Conservation (phyloP, 1,139 yeast genomes). For the Kurtzmaniella quercitrusa region DNA sequence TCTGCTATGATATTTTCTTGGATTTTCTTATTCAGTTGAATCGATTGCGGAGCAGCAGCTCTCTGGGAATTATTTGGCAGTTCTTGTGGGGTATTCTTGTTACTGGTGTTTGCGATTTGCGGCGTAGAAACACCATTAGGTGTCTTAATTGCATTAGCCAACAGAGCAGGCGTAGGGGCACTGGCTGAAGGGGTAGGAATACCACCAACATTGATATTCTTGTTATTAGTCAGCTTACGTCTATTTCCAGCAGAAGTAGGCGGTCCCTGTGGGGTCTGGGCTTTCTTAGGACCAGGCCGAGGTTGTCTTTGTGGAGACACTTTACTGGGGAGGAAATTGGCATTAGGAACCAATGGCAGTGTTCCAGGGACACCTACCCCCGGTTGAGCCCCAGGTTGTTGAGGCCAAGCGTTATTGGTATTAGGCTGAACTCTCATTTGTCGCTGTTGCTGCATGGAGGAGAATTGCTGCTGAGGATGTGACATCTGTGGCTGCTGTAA, state of each 20-base stretch:
- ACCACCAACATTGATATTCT: constrained; percentile 11
- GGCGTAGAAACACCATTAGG: constrained; percentile 46
- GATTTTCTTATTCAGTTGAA: constrained; percentile 7
- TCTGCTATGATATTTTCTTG: constrained; percentile 13
- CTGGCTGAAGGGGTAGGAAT: constrained; percentile 34
- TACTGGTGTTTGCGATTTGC: constrained; percentile 33
- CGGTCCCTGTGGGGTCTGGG: constrained; percentile 12
- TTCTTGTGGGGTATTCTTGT: constrained; percentile 40
- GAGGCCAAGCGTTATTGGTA: constrained; percentile 19
- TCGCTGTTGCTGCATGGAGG: constrained; percentile 6
- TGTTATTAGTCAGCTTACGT: constrained; percentile 1
- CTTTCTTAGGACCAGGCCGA: constrained; percentile 10
- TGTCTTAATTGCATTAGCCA: constrained; percentile 39
- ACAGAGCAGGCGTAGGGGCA: constrained; percentile 40
- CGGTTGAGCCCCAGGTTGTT: constrained; percentile 8
- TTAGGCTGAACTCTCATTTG: constrained; percentile 10
- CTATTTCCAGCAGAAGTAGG: constrained; percentile 13
- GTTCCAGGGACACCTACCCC: constrained; percentile 19
- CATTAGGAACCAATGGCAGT: constrained; percentile 17
- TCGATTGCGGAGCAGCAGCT: constrained; percentile 8
- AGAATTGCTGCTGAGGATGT: constrained; percentile 9
- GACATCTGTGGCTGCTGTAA: constrained; percentile 7
- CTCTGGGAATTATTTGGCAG: constrained; percentile 28
- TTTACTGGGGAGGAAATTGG: constrained; percentile 11
- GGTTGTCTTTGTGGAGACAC: constrained; percentile 9